Percentiles rank a stretch among this genome's conserved stretches.
Evolutionary conservation across 2,329 filamentous ascomycete species (phyloP).

Genomic region (Aspergillus phoenicis): DNA sequence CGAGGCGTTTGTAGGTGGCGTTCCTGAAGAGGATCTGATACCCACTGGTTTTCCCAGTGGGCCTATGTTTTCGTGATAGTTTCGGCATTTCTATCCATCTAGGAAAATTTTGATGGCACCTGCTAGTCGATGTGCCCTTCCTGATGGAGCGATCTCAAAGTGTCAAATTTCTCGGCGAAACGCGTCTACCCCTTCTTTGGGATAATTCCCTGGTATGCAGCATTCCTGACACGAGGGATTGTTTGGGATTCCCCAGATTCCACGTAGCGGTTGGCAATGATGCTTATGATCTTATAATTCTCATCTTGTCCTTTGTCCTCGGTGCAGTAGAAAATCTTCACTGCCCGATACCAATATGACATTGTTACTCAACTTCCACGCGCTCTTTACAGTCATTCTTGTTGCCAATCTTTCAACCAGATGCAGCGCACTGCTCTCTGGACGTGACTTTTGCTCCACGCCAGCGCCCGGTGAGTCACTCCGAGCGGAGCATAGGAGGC

Average conservation of each 20-base stretch:
- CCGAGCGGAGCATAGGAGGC: constrained; percentile 28
- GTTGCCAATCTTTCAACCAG: constrained; percentile 20
- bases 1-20: constrained; percentile 13
- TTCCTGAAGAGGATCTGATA: background rate
- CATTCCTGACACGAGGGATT: constrained; percentile 1
- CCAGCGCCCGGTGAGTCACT: constrained; percentile 31
- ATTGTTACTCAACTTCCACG: constrained; percentile 23
- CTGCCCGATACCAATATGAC: constrained; percentile 26
- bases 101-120: background rate
- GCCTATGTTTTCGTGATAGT: background rate
- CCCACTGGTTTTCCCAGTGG: background rate
- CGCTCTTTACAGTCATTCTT: constrained; percentile 23
- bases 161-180: background rate
- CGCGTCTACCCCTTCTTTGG: constrained; percentile 19
- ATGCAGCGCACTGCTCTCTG: constrained; percentile 18
- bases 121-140: background rate
- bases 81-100: too few species aligned
- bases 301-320: background rate
- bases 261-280: constrained; percentile 15
- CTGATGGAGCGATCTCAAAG: background rate
- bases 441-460: constrained; percentile 36
- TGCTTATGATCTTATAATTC: constrained; percentile 7
- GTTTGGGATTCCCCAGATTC: constrained; percentile 14
- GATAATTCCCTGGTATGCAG: constrained; percentile 10
- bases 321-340: constrained; percentile 3